Base-by-base conservation (phyloP, 228 moss, liverwort and hornwort species). In the Sphagnum fallax region DNA sequence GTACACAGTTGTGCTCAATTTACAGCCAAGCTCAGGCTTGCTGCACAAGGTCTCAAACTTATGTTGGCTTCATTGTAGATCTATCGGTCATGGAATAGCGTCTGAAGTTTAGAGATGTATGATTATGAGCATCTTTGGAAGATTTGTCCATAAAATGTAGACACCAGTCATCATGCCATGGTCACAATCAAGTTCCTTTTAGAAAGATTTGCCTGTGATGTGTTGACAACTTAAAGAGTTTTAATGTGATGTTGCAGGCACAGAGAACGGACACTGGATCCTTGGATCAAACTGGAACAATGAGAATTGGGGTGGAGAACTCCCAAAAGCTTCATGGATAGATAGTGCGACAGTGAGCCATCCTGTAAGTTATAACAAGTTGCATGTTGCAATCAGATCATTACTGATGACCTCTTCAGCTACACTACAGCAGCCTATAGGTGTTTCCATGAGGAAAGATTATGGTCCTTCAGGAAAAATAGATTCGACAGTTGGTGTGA, bases 301-400 rank as follows among this genome's bases (percentile, higher is more conserved):
- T 69, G 80, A 90, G 52, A 79, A 71, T 52, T 95, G 92, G 95
- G 95, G 91, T 70, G 92, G 95, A 72, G 82, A 86, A 59, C 70
- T 92, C 76, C 95, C 95, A 9, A 69, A 73, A 6, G 82, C 87
- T 73, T 84, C 87, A 67, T 92, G 95, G 95, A 92, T 95, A 65
- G 95, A 95, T 71, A 9, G 52, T 58, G 68, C 78, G 49, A 77
- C 85, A 61, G 82, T 89, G 62, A 67, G 88, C 52, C 85, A 92
- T 73, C 95, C 95, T 51, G 92, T 92, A 75, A 65, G 89, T 76
- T 32, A 32, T 32, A 32, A 32, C 32, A 32, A 32, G 32, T 32
- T 32, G 32, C 32, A 32, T 32, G 32, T 32, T 32, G 32, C 32
- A 32, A 32, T 32, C 32, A 32, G 32, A 32, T 32, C 32, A 32